phyloP scores from a whole-genome alignment of 139 green algal species.

The Chlorokybus atmophyticus region DNA sequence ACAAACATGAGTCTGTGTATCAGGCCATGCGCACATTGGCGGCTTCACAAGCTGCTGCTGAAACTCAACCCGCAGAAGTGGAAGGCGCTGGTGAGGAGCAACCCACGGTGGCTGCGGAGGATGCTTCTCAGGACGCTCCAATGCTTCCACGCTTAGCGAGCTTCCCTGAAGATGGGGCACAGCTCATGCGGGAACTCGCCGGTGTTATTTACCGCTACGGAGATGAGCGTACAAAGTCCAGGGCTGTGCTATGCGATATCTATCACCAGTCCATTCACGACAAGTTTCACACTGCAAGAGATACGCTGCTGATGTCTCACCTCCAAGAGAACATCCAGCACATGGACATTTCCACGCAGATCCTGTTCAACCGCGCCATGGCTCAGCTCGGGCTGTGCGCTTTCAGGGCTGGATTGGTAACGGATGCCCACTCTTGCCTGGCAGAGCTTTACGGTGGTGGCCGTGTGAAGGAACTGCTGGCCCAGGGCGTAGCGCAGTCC shows the following conservation, averaged over 20 bases:
- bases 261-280: slow-evolving; percentile 79
- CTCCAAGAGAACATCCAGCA: slow-evolving; percentile 50
- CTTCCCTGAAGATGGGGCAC: slow-evolving; percentile 17
- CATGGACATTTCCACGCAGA: slow-evolving; percentile 90
- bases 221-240: slow-evolving; percentile 92
- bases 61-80: slow-evolving; percentile 17
- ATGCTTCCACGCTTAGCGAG: slow-evolving; percentile 6
- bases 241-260: slow-evolving; percentile 88
- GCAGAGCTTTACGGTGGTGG: slow-evolving; percentile 81
- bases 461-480: slow-evolving; percentile 93
- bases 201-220: slow-evolving; percentile 68
- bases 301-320: slow-evolving; percentile 93
- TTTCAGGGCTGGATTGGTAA: slow-evolving; percentile 76
- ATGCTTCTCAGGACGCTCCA: slow-evolving; percentile 9
- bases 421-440: slow-evolving; percentile 78
- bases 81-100: slow-evolving; percentile 35
- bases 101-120: slow-evolving; percentile 11
- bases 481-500: slow-evolving; percentile 49
- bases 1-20: slow-evolving; percentile 26
- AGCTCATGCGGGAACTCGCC: slow-evolving; percentile 39
- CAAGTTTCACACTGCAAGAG: slow-evolving; percentile 79
- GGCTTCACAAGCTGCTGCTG: slow-evolving; percentile 9
- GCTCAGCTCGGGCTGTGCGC: slow-evolving; percentile 87
- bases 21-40: slow-evolving; percentile 18
- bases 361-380: slow-evolving; percentile 93